Evolutionary conservation across 2,329 filamentous ascomycete genomes (phyloP), one percentile per base, ranked within the genome.

Genomic region (Graphilbum sp.): DNA sequence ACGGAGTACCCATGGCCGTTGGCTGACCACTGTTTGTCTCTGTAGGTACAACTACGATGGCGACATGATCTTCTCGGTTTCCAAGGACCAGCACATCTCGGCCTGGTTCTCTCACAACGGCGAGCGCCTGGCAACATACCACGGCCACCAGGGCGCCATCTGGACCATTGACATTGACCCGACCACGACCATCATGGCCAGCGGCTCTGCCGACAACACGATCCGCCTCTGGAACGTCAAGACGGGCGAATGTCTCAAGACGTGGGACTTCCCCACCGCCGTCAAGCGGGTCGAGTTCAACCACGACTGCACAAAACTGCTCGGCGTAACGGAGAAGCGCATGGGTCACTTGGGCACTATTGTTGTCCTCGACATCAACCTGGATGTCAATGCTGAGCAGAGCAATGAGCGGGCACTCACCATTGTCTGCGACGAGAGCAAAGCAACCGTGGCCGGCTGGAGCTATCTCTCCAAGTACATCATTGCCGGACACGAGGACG

Each of bases 101-200:
- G 88, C 76, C 48, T 98, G 90, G 90, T 96, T 76, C 65, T 80
- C 86, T 48, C 86, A 92, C 67, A 98, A 98, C 62, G 90, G 90
- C 65, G 90, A 98, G 70, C 82, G 90, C 54, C 73, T 96, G 53
- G 90, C 90, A 54, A 90, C 88, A 52, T 98, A 96, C 67, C 79
- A 84, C 57, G 90, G 90, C 60, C 90, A 98, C 65, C 81, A 92
- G 61, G 90, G 90, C 64, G 88, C 90, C 52, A 82, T 98, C 67
- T 98, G 90, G 90, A 95, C 90, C 45, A 82, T 98, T 61, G 90
- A 98, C 57, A 80, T 94, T 55, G 84, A 94, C 65, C 87, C 88
- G 47, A 86, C 86, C 53, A 83, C 80, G 47, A 84, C 82, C 53
- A 75, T 98, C 55, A 79, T 96, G 56, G 90, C 88, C 55, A 92